These are phyloP conservation scores for Drosera capensis DNA, from an alignment of 148 eudicot species.

Conservation along the genomic window DNA sequence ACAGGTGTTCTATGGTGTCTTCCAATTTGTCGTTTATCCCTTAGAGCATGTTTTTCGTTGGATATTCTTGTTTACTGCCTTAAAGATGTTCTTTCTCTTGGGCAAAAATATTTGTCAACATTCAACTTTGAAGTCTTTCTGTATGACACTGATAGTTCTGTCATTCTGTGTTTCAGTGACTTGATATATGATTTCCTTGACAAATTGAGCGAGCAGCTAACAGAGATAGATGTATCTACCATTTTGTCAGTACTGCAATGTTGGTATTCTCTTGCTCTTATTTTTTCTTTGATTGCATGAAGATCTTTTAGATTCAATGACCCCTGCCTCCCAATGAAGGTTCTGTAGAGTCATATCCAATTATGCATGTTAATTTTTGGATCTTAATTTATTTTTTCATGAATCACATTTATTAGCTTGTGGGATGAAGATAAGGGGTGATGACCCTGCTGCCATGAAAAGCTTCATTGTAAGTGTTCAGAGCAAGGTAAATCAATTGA, in stretches of 20 bases:
- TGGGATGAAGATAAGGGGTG: slow-evolving; percentile 86
- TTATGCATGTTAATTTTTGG: not conserved
- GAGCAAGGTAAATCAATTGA: slow-evolving; percentile 58
- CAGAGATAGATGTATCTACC: slow-evolving; percentile 77
- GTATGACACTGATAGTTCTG: not conserved
- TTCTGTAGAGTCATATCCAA: not conserved
- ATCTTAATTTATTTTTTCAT: not conserved
- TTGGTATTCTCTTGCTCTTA: slow-evolving; percentile 17
- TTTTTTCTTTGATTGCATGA: too few relatives aligned
- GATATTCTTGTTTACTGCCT: too few relatives aligned
- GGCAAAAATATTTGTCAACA: not conserved
- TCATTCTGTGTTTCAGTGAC: slow-evolving; percentile 46
- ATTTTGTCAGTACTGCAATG: slow-evolving; percentile 63
- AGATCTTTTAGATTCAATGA: too few relatives aligned
- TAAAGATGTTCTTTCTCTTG: too few relatives aligned
- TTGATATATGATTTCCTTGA: slow-evolving; percentile 74
- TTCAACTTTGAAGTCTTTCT: not conserved
- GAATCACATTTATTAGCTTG: slow-evolving; percentile 73
- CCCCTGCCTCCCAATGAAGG: too few relatives aligned
- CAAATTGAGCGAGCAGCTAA: slow-evolving; percentile 67
- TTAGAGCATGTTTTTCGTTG: too few relatives aligned
- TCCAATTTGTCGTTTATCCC: too few relatives aligned
- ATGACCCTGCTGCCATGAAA: slow-evolving; percentile 87
- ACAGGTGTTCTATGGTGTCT: too few relatives aligned
- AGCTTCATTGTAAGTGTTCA: slow-evolving; percentile 57